These are phyloP conservation scores for Lachancea fermentati DNA, from an alignment of 805 yeast species.

Conservation along the genomic window DNA sequence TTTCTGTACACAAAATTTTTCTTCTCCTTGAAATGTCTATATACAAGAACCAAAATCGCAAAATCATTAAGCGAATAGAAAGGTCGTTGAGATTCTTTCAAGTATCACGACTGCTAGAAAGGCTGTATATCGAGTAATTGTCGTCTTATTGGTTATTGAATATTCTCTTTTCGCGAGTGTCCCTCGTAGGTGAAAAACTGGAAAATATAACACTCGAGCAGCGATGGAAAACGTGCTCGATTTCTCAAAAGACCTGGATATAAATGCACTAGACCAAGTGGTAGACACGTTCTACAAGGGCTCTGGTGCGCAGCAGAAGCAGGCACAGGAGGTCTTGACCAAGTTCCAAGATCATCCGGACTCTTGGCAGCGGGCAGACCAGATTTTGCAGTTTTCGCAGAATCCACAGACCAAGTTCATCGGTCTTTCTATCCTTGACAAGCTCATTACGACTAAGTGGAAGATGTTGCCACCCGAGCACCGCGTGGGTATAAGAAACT, in stretches of 20 bases:
- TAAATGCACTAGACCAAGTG: conserved; percentile 70
- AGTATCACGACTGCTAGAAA: too few species aligned
- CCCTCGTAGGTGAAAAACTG: too few species aligned
- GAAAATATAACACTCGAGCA: too few species aligned
- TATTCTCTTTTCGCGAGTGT: too few species aligned
- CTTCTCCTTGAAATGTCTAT: too few species aligned
- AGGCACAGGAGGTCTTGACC: conserved; percentile 66
- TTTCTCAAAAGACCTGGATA: conserved; percentile 78
- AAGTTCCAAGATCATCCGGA: conserved; percentile 91
- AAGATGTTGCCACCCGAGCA: conserved; percentile 84
- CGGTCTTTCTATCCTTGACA: conserved; percentile 85
- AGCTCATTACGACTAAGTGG: conserved; percentile 89
- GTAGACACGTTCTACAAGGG: conserved; percentile 83
- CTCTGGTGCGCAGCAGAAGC: conserved; percentile 57
- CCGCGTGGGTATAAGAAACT: conserved; percentile 88
- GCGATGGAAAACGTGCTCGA: conserved; percentile 92
- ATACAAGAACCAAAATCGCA: too few species aligned
- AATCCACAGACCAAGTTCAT: conserved; percentile 89
- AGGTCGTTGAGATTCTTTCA: too few species aligned
- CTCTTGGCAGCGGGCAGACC: conserved; percentile 92
- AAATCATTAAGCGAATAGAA: too few species aligned
- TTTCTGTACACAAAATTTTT: too few species aligned
- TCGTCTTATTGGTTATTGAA: too few species aligned
- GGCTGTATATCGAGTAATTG: too few species aligned
- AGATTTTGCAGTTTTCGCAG: conserved; percentile 69